Evolutionary conservation across 305 asterid species (phyloP).

Genomic region (Caryopteris hybrid): DNA sequence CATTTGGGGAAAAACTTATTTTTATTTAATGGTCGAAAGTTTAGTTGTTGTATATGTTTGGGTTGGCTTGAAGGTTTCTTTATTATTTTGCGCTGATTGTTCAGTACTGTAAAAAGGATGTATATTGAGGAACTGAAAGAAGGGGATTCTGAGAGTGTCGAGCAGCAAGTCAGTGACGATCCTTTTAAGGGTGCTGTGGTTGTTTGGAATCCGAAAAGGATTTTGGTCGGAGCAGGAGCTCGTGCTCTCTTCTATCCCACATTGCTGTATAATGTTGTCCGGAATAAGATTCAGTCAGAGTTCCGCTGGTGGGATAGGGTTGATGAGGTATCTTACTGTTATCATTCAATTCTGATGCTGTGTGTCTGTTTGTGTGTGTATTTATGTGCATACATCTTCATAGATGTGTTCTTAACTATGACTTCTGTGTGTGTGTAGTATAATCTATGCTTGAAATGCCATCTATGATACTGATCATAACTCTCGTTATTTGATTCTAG

Average conservation of each 20-base stretch:
- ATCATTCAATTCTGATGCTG: not conserved
- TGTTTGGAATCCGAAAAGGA: slow-evolving; percentile 68
- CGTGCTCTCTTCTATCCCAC: slow-evolving; percentile 96
- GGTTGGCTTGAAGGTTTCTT: not conserved
- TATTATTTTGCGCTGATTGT: not conserved
- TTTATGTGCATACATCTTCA: too few species aligned
- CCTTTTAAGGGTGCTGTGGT: slow-evolving; percentile 33
- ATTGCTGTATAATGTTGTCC: slow-evolving; percentile 76
- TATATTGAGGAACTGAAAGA: slow-evolving; percentile 67
- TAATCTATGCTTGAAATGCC: slow-evolving; percentile 1
- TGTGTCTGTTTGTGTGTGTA: too few species aligned
- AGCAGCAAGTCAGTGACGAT: slow-evolving; percentile 38
- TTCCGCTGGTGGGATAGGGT: slow-evolving; percentile 98
- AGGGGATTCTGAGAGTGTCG: slow-evolving; percentile 43
- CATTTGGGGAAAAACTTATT: slow-evolving; percentile 3
- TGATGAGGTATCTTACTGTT: slow-evolving; percentile 67
- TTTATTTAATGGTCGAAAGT: not conserved
- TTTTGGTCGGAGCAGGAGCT: slow-evolving; percentile 88
- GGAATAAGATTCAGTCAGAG: slow-evolving; percentile 86
- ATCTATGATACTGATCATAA: not conserved
- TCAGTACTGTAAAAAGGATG: slow-evolving; percentile 34
- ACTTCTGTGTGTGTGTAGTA: not conserved
- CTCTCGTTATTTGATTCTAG: slow-evolving; percentile 3
- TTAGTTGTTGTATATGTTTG: not conserved
- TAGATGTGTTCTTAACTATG: not conserved